These are phyloP conservation scores for Blastobotrys capitulatus DNA, from an alignment of 1,139 yeast species.

Conservation along the genomic window DNA sequence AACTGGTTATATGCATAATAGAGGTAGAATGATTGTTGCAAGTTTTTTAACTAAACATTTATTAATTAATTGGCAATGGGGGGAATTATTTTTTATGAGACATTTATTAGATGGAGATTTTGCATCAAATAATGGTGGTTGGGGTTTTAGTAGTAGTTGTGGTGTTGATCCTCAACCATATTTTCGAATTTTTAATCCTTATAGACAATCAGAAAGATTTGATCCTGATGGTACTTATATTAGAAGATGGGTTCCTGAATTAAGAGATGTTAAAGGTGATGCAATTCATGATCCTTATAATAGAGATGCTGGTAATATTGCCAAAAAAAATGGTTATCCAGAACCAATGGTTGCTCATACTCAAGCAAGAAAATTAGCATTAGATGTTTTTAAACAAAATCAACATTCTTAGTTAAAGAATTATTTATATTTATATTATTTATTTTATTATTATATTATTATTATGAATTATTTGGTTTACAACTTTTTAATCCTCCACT, in stretches of 20 bases:
- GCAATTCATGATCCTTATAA: constrained; percentile 39
- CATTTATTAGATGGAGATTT: constrained; percentile 49
- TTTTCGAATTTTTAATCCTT: constrained; percentile 51
- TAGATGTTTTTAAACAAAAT: constrained; percentile 20
- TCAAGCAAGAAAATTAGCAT: constrained; percentile 9
- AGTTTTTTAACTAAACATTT: constrained; percentile 48
- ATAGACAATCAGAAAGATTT: constrained; percentile 45
- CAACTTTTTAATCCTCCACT: constrained; percentile 5
- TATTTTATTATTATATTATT: neutral
- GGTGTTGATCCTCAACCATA: constrained; percentile 45
- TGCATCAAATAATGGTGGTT: constrained; percentile 52
- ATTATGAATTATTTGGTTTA: neutral
- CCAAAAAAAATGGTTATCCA: constrained; percentile 37
- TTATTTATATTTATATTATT: neutral
- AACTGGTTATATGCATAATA: constrained; percentile 51
- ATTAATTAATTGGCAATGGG: constrained; percentile 51
- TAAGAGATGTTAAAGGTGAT: constrained; percentile 25
- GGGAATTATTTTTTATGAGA: constrained; percentile 47
- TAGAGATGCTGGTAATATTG: constrained; percentile 16
- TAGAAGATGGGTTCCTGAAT: constrained; percentile 47
- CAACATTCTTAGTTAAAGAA: neutral
- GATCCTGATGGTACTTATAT: constrained; percentile 46
- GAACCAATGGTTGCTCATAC: constrained; percentile 41
- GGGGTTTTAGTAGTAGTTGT: constrained; percentile 45
- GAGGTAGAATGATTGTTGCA: constrained; percentile 51